Evolutionary conservation across 2,329 filamentous ascomycete genomes (phyloP).

Genomic region (Alternaria sp.): DNA sequence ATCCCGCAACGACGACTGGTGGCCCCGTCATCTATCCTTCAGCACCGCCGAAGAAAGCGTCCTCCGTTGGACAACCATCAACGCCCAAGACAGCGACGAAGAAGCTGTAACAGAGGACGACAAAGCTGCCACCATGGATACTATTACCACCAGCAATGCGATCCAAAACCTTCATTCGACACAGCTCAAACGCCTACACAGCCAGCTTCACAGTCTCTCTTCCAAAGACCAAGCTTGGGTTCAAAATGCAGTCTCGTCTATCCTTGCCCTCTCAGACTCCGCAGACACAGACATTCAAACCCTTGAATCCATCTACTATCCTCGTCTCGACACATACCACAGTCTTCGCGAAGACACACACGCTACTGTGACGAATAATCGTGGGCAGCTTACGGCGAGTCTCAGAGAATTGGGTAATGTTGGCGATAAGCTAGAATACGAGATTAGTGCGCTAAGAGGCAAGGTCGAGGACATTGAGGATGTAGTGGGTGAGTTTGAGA

Average conservation of each 20-base stretch:
- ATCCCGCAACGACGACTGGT: constrained; percentile 65
- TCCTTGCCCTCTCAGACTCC: constrained; percentile 68
- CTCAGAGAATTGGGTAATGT: constrained; percentile 82
- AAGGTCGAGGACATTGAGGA: constrained; percentile 89
- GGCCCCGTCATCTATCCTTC: constrained; percentile 78
- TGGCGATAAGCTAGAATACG: constrained; percentile 88
- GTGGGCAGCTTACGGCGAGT: constrained; percentile 71
- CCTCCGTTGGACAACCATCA: constrained; percentile 63
- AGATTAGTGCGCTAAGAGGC: constrained; percentile 79
- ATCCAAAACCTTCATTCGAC: constrained; percentile 39
- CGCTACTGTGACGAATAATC: constrained; percentile 74
- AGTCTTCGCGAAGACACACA: constrained; percentile 71
- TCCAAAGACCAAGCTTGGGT: constrained; percentile 69
- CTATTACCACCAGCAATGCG: constrained; percentile 36
- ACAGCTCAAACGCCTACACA: constrained; percentile 64
- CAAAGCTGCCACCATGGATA: neutral
- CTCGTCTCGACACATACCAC: constrained; percentile 74
- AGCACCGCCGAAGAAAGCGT: constrained; percentile 78
- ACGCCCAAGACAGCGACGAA: constrained; percentile 25
- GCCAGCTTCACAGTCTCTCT: constrained; percentile 65
- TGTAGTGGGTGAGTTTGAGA: constrained; percentile 79
- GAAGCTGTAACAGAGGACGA: constrained; percentile 23
- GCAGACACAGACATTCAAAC: constrained; percentile 65
- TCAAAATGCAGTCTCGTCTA: constrained; percentile 61
- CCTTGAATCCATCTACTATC: constrained; percentile 75